phyloP scores from a whole-genome alignment of 805 yeast species.

The Suhomyces sp. region DNA sequence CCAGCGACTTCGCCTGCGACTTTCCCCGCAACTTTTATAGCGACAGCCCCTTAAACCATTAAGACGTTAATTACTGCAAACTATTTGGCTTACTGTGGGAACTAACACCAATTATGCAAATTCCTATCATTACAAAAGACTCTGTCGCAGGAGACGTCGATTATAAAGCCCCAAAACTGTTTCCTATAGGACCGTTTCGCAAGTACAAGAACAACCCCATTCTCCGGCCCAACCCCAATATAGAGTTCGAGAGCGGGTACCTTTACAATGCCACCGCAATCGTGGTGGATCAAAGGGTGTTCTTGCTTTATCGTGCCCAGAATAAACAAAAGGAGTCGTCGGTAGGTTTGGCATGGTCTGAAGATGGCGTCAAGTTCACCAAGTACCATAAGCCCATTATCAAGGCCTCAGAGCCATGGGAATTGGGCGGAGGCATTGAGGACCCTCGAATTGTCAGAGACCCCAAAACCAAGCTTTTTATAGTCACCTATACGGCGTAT shows the following conservation, averaged over 20 bases:
- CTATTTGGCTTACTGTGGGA: background rate
- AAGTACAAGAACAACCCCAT: slow-evolving; percentile 38
- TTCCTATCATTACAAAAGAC: slow-evolving; percentile 25
- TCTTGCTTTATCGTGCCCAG: slow-evolving; percentile 39
- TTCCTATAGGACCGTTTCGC: slow-evolving; percentile 43
- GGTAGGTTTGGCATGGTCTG: slow-evolving; percentile 42
- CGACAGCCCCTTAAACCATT: background rate
- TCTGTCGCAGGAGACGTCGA: slow-evolving; percentile 30
- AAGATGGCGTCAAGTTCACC: slow-evolving; percentile 35
- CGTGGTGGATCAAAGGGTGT: slow-evolving; percentile 36
- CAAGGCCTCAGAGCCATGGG: slow-evolving; percentile 38
- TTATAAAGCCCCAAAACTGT: slow-evolving; percentile 32
- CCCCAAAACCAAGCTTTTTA: slow-evolving; percentile 31
- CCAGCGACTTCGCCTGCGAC: background rate
- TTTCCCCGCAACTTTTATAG: background rate
- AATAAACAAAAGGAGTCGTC: slow-evolving; percentile 29
- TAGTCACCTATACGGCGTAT: slow-evolving; percentile 42
- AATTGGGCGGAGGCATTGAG: slow-evolving; percentile 40
- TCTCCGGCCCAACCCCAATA: slow-evolving; percentile 34
- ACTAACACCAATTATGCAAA: background rate
- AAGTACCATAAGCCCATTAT: slow-evolving; percentile 31
- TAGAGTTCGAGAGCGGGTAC: slow-evolving; percentile 38
- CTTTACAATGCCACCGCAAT: slow-evolving; percentile 43
- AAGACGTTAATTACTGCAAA: background rate
- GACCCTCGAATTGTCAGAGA: slow-evolving; percentile 43